Conservation (phyloP, 208 protist genomes). For the Trypanosoma vivax region DNA sequence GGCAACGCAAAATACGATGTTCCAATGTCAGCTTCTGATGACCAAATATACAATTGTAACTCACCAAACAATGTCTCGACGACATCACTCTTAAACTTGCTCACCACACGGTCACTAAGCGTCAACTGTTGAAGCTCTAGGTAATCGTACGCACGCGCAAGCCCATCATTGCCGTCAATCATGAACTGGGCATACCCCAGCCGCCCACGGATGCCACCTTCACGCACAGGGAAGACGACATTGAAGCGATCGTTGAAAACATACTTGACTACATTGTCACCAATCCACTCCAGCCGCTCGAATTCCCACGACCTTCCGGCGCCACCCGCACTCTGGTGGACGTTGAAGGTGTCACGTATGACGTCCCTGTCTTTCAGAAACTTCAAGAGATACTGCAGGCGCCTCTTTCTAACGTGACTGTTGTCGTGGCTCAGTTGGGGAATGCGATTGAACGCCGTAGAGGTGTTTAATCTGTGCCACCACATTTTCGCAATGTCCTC, state of each 20-base stretch:
- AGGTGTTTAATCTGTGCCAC: constrained; percentile 56
- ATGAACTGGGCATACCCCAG: constrained; percentile 75
- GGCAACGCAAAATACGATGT: constrained; percentile 42
- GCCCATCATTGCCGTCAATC: constrained; percentile 85
- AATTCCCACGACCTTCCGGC: constrained; percentile 79
- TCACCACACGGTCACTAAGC: constrained; percentile 67
- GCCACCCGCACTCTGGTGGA: constrained; percentile 23
- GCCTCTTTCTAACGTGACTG: constrained; percentile 55
- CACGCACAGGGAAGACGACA: constrained; percentile 54
- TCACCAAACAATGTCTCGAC: constrained; percentile 87
- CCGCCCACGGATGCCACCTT: constrained; percentile 65
- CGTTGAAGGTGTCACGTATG: constrained; percentile 64
- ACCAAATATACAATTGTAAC: constrained; percentile 79
- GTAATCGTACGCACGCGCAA: constrained; percentile 78
- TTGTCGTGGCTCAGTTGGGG: constrained; percentile 62
- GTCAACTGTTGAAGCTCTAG: constrained; percentile 73
- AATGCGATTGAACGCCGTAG: constrained; percentile 48
- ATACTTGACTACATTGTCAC: constrained; percentile 87
- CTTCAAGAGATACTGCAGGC: constrained; percentile 70
- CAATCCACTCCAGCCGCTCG: constrained; percentile 82
- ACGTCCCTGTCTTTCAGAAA: constrained; percentile 72
- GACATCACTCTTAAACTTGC: constrained; percentile 89
- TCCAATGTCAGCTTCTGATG: constrained; percentile 49
- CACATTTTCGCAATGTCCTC: constrained; percentile 70
- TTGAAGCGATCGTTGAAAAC: constrained; percentile 67